These are phyloP conservation scores for Neurospora sp. DNA, from an alignment of 495 filamentous ascomycete species.

Conservation along the genomic window DNA sequence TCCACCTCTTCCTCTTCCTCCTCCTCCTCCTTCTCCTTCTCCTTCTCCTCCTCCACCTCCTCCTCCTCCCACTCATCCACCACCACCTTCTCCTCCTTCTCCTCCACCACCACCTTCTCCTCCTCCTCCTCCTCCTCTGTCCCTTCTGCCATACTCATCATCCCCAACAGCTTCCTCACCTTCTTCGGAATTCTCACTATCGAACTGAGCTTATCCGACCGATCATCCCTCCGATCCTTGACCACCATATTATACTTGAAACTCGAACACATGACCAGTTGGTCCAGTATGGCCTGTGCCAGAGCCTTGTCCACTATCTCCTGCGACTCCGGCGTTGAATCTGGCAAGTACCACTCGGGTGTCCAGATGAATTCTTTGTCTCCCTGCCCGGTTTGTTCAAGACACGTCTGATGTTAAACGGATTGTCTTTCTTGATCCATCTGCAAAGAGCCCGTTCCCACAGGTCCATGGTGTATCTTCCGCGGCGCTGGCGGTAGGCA, in stretches of 20 bases:
- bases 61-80: no score
- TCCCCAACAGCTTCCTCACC: background rate
- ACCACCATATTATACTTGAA: background rate
- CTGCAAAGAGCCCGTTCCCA: background rate
- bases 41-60: no score
- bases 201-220: background rate
- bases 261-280: background rate
- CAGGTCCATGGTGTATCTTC: background rate
- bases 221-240: background rate
- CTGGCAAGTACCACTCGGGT: background rate
- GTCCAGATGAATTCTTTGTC: no score
- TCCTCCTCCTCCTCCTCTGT: background rate
- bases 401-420: background rate
- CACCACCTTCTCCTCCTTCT: no score
- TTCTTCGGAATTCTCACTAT: background rate
- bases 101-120: no score
- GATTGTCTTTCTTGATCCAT: background rate
- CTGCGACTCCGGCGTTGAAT: background rate
- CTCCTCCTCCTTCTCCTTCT: no score
- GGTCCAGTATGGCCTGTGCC: background rate
- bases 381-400: no score
- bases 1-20: no score
- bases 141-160: background rate
- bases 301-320: background rate
- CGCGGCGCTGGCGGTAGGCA: background rate